Conservation (phyloP, 2,329 filamentous ascomycete species). For the Helicocarpus griseus region DNA sequence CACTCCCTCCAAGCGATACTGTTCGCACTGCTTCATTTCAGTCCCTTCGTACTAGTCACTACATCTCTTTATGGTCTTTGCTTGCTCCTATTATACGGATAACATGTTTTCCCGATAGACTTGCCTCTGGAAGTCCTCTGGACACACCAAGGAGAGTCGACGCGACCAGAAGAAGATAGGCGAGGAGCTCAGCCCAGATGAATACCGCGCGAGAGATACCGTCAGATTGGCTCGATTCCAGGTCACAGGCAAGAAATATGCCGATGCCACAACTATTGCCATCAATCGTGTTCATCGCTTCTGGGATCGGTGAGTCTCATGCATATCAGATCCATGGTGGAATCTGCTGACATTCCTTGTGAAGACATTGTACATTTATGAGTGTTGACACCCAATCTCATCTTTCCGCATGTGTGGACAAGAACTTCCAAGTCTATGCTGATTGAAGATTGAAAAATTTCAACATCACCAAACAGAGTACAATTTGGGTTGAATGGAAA, state of each 20-base stretch:
- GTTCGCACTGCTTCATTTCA: constrained; percentile 1
- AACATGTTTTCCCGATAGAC: constrained; percentile 1
- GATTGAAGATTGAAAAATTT: constrained; percentile 4
- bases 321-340: background rate
- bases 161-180: background rate
- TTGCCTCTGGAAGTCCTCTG: constrained; percentile 2
- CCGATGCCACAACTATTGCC: constrained; percentile 1
- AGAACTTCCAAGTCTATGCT: constrained; percentile 5
- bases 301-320: constrained; percentile 4
- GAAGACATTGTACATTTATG: constrained; percentile 5
- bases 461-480: constrained; percentile 4
- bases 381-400: background rate
- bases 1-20: background rate
- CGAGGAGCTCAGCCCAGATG: constrained; percentile 1
- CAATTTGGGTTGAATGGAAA: constrained; percentile 7
- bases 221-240: constrained; percentile 2
- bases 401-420: constrained; percentile 2
- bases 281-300: constrained; percentile 6
- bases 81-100: background rate
- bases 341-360: background rate
- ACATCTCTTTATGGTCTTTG: background rate
- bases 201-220: constrained; percentile 1
- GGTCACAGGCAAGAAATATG: constrained; percentile 8
- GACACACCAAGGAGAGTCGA: background rate
- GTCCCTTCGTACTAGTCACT: background rate